Evolutionary conservation across 1,284 basidiomycete species (phyloP).

Genomic region (Cutaneotrichosporon sp.): DNA sequence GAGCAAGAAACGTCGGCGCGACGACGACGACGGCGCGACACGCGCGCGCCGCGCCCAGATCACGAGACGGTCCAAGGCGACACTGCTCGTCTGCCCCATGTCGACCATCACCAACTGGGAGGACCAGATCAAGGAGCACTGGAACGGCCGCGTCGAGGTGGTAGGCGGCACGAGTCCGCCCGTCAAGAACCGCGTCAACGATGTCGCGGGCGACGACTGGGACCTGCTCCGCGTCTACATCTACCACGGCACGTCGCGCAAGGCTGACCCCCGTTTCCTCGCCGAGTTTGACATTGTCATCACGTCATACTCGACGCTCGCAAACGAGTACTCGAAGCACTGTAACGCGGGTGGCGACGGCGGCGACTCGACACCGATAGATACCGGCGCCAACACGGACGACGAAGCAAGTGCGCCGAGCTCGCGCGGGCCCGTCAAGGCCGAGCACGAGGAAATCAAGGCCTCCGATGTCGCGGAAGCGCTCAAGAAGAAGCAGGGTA

Average conservation of each 20-base stretch:
- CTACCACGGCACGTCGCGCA: slow-evolving; percentile 89
- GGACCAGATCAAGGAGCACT: slow-evolving; percentile 94
- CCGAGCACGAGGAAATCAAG: slow-evolving; percentile 58
- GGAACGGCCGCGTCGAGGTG: slow-evolving; percentile 75
- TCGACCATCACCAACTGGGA: slow-evolving; percentile 99
- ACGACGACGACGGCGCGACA: slow-evolving; percentile 21
- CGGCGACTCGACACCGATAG: slow-evolving; percentile 30
- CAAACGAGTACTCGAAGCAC: slow-evolving; percentile 91
- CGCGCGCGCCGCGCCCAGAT: slow-evolving; percentile 64
- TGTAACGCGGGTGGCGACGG: slow-evolving; percentile 54
- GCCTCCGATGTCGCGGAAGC: slow-evolving; percentile 47
- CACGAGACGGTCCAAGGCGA: slow-evolving; percentile 75
- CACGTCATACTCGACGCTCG: slow-evolving; percentile 93
- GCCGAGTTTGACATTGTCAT: slow-evolving; percentile 95
- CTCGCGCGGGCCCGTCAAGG: background rate
- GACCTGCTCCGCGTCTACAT: slow-evolving; percentile 72
- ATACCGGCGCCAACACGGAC: slow-evolving; percentile 36
- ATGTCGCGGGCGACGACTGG: slow-evolving; percentile 25
- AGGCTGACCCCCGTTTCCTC: slow-evolving; percentile 73
- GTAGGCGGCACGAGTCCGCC: slow-evolving; percentile 55
- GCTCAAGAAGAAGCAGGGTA: slow-evolving; percentile 55
- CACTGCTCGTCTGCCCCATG: slow-evolving; percentile 92
- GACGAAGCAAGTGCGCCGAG: slow-evolving; percentile 26
- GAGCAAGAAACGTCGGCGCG: slow-evolving; percentile 38
- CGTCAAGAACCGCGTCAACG: slow-evolving; percentile 22